Evolutionary conservation across 2,329 filamentous ascomycete species (phyloP).

Genomic region (Colletotrichum australisinense): DNA sequence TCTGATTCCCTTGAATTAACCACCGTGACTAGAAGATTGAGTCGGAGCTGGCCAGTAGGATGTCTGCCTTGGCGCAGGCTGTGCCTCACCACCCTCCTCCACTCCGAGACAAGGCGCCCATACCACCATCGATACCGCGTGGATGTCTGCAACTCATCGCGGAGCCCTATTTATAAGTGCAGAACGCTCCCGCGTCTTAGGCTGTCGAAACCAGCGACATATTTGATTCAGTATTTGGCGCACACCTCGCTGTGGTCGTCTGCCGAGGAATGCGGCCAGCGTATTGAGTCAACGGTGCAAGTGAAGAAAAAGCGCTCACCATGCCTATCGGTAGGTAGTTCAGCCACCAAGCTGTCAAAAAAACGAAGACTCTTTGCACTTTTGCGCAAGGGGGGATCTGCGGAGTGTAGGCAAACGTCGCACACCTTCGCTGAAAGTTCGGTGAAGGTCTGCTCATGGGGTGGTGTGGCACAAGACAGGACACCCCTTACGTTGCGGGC

Average conservation of each 20-base stretch:
- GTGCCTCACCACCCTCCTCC: background rate
- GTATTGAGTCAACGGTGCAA: background rate
- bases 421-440: constrained; percentile 19
- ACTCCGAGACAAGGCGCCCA: constrained; percentile 10
- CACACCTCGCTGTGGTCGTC: background rate
- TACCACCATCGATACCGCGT: constrained; percentile 2
- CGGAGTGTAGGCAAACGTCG: background rate
- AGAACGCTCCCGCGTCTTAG: constrained; percentile 2
- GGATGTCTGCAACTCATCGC: background rate
- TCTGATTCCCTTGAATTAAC: background rate
- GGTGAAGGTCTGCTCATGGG: background rate
- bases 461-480: constrained; percentile 12
- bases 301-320: background rate
- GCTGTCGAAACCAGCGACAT: background rate
- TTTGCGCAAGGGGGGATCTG: background rate
- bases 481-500: background rate
- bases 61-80: background rate
- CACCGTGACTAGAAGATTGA: background rate
- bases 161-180: constrained; percentile 21
- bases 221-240: background rate
- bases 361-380: background rate
- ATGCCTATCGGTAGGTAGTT: no score
- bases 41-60: background rate
- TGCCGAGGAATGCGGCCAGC: background rate
- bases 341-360: background rate